These are phyloP conservation scores for Amesomyces nigricolor DNA, from an alignment of 2,329 filamentous ascomycete genomes.

Conservation along the genomic window DNA sequence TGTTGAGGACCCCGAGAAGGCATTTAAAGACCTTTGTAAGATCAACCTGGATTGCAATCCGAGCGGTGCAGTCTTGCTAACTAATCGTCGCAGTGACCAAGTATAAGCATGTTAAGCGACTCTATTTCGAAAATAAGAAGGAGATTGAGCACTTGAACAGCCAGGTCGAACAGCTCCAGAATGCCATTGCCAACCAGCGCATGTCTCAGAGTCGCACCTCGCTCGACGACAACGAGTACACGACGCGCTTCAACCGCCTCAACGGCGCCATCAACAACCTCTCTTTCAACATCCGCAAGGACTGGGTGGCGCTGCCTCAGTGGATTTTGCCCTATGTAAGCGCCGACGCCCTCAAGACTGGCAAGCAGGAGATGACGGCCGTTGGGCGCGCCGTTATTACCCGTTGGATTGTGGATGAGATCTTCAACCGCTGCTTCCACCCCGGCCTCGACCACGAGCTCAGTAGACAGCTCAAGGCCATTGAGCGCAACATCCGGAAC, in stretches of 20 bases:
- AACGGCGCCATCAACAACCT: conserved; percentile 93
- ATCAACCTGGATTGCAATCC: conserved; percentile 4
- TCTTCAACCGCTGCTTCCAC: conserved; percentile 91
- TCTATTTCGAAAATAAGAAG: conserved; percentile 92
- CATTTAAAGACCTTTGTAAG: conserved; percentile 52
- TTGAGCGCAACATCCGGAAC: conserved; percentile 80
- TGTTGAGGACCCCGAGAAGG: conserved; percentile 45
- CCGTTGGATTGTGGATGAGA: conserved; percentile 82
- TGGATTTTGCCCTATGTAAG: conserved; percentile 81
- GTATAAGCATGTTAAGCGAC: conserved; percentile 96
- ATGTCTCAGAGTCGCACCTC: conserved; percentile 91
- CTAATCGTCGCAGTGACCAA: conserved; percentile 63
- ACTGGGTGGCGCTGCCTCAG: conserved; percentile 74
- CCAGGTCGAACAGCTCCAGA: conserved; percentile 91
- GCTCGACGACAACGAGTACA: conserved; percentile 92
- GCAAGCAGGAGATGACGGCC: conserved; percentile 97
- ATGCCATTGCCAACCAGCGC: conserved; percentile 93
- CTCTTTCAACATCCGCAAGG: conserved; percentile 91
- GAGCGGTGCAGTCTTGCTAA: conserved; percentile 27
- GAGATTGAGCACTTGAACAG: conserved; percentile 84
- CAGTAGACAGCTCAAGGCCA: conserved; percentile 72
- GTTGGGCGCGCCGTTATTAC: conserved; percentile 85
- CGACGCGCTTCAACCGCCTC: conserved; percentile 79
- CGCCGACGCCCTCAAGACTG: conserved; percentile 74
- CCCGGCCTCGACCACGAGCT: conserved; percentile 73